Base-by-base conservation (phyloP, 1,284 basidiomycete genomes). In the Mycena sp. region DNA sequence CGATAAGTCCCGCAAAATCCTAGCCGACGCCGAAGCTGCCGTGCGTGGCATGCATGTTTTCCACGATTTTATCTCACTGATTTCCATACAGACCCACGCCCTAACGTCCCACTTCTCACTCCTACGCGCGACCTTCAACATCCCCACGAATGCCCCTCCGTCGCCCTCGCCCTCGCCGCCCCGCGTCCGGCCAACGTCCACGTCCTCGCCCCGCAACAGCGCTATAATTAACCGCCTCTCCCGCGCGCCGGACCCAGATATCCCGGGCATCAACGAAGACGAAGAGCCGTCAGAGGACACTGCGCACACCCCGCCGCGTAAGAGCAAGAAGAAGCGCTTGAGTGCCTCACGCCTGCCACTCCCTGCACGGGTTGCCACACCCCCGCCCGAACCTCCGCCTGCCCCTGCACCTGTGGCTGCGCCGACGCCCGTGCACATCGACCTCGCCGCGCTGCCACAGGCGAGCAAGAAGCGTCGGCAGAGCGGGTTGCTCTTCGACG, bases 1-100 rank as follows among this genome's bases (percentile, higher is more conserved):
- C 58, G 89, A 90, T 74, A 92, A 88, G 76, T 89, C 90, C 25
- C 80, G 85, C 68, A 87, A 85, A 73, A 78, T 93, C 65, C 80
- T 93, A 71, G 80, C 83, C 17, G 90, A 92, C 70, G 85, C 90
- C 38, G 92, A 93, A 74, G 78, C 83, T 64, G 90, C 90, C 67
- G 92, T 93, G 77, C 73, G 90, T 56, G 48, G 28, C 30, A 26
- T 59, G 17, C 61, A 61, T 43, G 50, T 32, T 29, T 30, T 56
- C 17, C 50, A 43, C 45, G 23, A 51, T 52, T 55, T 43, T 49
- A 56, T 57, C 11, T 25, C 44, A 41, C 23, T 37, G 28, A 32
- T 17, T 19, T 51, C 26, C 32, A 38, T 48, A 45, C 65, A 91
- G 89, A 85, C 87, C 12, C 80, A 85, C 55, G 85, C 79, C 65